Base-by-base conservation (phyloP, 257 asterid genomes). In the Penstemon eatonii region DNA sequence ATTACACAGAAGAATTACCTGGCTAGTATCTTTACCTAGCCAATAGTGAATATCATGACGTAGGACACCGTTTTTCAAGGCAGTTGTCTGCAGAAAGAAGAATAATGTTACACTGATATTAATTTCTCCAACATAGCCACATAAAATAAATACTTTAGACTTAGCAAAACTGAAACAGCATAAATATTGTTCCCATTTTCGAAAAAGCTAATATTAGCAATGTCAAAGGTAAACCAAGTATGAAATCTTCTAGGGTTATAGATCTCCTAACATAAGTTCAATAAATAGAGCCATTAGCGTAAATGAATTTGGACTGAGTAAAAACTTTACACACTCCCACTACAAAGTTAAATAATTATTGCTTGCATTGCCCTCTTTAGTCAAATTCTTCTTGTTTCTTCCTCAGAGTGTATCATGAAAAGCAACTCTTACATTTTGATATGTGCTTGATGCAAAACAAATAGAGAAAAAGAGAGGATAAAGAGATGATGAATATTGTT, bases 21-120 rank as follows among this genome's bases (percentile, higher is more conserved):
- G 88, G 67, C 86, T 81, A 11, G 90, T 86, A 59, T 82, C 92
- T 77, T 73, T 84, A 64, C 96, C 96, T 36, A 85, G 84, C 96
- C 96, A 89, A 71, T 85, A 89, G 70, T 89, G 96, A 75, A 87
- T 72, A 70, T 85, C 96, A 43, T 87, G 89, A 65, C 72, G 83
- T 65, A 82, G 83, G 69, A 80, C 77, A 46, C 95, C 89, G 51
- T 71, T 78, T 76, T 79, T 89, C 65, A 72, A 71, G 76, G 84
- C 75, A 77, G 79, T 68, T 39, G 96, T 89, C 96, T 89, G 79
- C 65, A 66, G 43, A 70, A 75, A 73, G 66, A 68, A 82, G 45
- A 60, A 10, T 50, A 46, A 66, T 38, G 73, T 57, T 70, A 63
- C 19, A 46, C 38, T 49, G 44, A 38, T 65, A 61, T 53, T 51